phyloP scores from a whole-genome alignment of 345 rosid genomes.

The Clausena lansium region DNA sequence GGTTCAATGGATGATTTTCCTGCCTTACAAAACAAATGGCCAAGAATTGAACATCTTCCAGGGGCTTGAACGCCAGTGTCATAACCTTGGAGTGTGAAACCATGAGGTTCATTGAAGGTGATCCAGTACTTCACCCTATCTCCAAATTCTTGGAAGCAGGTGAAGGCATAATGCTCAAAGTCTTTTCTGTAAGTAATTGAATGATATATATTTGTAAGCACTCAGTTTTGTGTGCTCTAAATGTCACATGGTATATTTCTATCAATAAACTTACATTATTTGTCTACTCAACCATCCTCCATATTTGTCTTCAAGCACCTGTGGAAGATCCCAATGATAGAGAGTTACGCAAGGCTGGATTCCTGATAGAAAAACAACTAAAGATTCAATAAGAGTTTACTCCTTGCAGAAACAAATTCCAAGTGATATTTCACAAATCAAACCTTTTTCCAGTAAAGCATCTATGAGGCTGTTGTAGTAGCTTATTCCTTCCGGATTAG shows the following conservation, averaged over 20 bases:
- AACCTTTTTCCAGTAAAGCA: conserved; percentile 67
- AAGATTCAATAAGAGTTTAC: not conserved
- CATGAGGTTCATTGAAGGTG: conserved; percentile 93
- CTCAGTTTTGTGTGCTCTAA: not conserved
- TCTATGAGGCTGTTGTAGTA: conserved; percentile 74
- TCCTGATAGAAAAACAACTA: conserved; percentile 44
- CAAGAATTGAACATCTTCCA: conserved; percentile 86
- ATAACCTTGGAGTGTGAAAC: conserved; percentile 80
- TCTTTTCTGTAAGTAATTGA: conserved; percentile 51
- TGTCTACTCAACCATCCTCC: conserved; percentile 77
- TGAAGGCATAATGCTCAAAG: conserved; percentile 68
- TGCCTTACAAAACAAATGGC: conserved; percentile 58
- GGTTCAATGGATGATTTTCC: conserved; percentile 85
- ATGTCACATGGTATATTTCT: not conserved
- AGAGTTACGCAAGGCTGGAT: conserved; percentile 87
- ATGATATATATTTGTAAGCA: not conserved
- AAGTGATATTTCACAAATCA: not conserved
- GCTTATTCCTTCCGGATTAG: conserved; percentile 59
- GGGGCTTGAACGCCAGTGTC: conserved; percentile 95
- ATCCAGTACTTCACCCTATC: conserved; percentile 90
- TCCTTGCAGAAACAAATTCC: not conserved
- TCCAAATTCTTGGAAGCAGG: conserved; percentile 81
- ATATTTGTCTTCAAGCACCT: conserved; percentile 79
- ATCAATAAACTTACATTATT: conserved; percentile 51
- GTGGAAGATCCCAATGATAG: conserved; percentile 99